A percentile compares a stretch with the other conserved stretches of the same genome.
These are phyloP conservation scores for Acidomyces sp. DNA, from an alignment of 495 filamentous ascomycete species.

Conservation along the genomic window DNA sequence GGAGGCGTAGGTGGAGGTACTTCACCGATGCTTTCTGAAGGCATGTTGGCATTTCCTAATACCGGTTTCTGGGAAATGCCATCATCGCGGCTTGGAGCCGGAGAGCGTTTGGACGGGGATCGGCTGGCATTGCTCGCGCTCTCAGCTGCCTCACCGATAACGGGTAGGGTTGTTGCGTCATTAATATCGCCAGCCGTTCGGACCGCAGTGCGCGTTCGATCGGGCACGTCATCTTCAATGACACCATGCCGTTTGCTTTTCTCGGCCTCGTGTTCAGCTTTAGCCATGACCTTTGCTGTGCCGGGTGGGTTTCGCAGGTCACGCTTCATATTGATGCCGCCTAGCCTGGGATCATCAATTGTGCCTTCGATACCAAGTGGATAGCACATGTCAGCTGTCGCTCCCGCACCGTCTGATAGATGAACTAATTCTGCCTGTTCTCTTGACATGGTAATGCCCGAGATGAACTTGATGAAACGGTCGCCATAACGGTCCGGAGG, in stretches of 20 bases:
- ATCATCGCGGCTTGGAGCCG: conserved; percentile 7
- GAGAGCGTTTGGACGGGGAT: conserved; percentile 6
- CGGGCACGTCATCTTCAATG: conserved; percentile 40
- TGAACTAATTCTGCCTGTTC: conserved; percentile 59
- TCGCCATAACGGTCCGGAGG: conserved; percentile 86
- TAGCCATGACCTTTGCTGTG: conserved; percentile 40
- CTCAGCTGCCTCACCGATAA: conserved; percentile 85
- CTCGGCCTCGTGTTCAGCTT: conserved; percentile 37
- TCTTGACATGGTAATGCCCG: conserved; percentile 71
- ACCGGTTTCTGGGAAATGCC: conserved; percentile 7
- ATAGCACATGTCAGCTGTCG: neutral
- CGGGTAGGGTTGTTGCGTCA: conserved; percentile 61
- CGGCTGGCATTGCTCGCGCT: conserved; percentile 39
- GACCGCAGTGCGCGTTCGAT: conserved; percentile 38
- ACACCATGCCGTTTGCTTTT: conserved; percentile 36
- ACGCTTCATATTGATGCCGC: conserved; percentile 33
- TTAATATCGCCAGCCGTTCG: conserved; percentile 34
- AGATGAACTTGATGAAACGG: conserved; percentile 87
- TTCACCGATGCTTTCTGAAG: conserved; percentile 4
- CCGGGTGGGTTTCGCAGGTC: conserved; percentile 36
- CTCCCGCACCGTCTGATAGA: conserved; percentile 17
- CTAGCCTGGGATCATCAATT: conserved; percentile 21
- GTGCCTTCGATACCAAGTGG: neutral
- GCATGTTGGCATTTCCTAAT: conserved; percentile 8
- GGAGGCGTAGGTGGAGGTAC: conserved; percentile 29